These are phyloP conservation scores for Ailanthus altissimus DNA, from an alignment of 345 rosid species.

Conservation along the genomic window DNA sequence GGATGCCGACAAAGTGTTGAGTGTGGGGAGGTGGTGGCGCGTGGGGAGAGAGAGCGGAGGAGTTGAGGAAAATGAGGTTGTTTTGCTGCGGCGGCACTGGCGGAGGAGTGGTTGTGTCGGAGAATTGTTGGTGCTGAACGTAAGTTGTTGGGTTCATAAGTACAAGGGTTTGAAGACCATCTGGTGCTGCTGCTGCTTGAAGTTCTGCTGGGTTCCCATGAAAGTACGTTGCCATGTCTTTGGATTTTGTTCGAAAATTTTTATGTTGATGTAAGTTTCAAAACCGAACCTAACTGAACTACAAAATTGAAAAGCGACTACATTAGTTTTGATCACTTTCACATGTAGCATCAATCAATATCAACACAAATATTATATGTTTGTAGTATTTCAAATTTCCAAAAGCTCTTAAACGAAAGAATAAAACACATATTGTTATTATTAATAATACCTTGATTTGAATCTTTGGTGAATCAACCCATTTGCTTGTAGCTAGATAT, in stretches of 20 bases:
- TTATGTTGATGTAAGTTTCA: background rate
- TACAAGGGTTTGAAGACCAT: conserved; percentile 88
- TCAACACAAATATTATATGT: background rate
- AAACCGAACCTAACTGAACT: background rate
- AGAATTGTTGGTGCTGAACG: conserved; percentile 55
- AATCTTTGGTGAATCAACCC: conserved; percentile 20
- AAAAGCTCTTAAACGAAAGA: background rate
- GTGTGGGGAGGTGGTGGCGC: conserved; percentile 42
- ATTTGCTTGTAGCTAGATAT: background rate
- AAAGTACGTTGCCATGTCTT: conserved; percentile 74
- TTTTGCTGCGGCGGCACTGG: conserved; percentile 23
- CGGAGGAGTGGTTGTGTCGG: conserved; percentile 55
- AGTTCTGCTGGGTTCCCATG: conserved; percentile 73
- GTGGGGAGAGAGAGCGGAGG: conserved; percentile 42
- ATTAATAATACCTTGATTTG: background rate
- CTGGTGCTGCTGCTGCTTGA: conserved; percentile 61
- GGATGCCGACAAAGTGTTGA: conserved; percentile 87
- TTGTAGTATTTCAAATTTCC: background rate
- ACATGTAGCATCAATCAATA: background rate
- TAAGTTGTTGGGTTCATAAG: conserved; percentile 93
- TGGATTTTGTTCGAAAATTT: conserved; percentile 6
- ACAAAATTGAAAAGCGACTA: conserved; percentile 24
- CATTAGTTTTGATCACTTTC: conserved; percentile 26
- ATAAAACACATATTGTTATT: background rate
- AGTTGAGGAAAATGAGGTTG: conserved; percentile 59